Evolutionary conservation across 371 early-diverging fungal species (phyloP).

Genomic region (Blakeslea trispora): DNA sequence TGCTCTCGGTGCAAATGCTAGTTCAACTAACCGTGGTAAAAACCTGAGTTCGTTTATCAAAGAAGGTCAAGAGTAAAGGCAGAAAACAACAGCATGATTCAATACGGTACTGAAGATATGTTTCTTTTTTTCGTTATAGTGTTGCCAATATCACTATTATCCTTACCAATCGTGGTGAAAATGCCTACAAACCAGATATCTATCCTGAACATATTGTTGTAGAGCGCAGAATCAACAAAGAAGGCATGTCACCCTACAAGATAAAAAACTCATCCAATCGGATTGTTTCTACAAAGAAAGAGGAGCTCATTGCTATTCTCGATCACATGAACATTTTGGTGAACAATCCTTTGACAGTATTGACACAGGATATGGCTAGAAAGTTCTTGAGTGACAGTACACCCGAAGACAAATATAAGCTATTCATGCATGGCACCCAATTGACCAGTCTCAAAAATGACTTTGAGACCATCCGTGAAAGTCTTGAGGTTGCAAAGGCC

Average conservation of each 20-base stretch:
- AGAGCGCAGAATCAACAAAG: conserved; percentile 78
- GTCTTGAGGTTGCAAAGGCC: conserved; percentile 59
- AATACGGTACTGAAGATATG: neutral
- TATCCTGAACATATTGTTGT: conserved; percentile 84
- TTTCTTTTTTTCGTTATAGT: conserved; percentile 27
- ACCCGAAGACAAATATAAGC: conserved; percentile 83
- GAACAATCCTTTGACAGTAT: conserved; percentile 90
- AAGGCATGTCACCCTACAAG: conserved; percentile 74
- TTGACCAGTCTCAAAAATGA: conserved; percentile 76
- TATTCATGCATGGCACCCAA: conserved; percentile 89
- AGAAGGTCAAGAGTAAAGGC: conserved; percentile 77
- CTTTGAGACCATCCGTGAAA: conserved; percentile 68
- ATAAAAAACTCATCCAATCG: conserved; percentile 66
- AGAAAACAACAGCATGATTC: too few species aligned
- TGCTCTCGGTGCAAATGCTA: conserved; percentile 91
- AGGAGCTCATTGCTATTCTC: conserved; percentile 79
- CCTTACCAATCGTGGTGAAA: conserved; percentile 81
- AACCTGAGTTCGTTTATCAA: conserved; percentile 79
- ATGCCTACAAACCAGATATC: conserved; percentile 77
- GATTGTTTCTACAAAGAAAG: conserved; percentile 71
- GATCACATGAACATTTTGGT: conserved; percentile 91
- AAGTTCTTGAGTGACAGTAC: conserved; percentile 85
- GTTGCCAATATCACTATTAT: conserved; percentile 68
- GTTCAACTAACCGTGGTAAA: conserved; percentile 83
- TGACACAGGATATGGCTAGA: conserved; percentile 92